A percentile compares a stretch with the other conserved stretches of the same genome.
These are phyloP conservation scores for Lasiosphaeris hirsuta DNA, from an alignment of 495 filamentous ascomycete genomes.

Conservation along the genomic window DNA sequence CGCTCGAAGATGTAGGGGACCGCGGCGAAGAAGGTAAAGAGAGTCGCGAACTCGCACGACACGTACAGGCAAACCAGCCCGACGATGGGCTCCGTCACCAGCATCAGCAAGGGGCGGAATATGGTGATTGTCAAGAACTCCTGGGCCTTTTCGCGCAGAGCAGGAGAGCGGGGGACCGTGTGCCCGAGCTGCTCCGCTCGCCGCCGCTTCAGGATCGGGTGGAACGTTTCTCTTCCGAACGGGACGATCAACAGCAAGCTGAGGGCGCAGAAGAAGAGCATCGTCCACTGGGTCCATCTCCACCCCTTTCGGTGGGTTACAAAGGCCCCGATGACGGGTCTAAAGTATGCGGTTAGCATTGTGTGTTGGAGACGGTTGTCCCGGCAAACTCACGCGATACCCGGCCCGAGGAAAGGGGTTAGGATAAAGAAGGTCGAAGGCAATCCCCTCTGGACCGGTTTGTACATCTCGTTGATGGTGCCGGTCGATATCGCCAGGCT, in stretches of 20 bases:
- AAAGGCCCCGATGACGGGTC: constrained; percentile 62
- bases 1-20: constrained; percentile 52
- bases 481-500: constrained; percentile 54
- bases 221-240: constrained; percentile 58
- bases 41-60: constrained; percentile 59
- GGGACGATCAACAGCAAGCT: constrained; percentile 41
- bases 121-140: constrained; percentile 55
- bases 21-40: constrained; percentile 65
- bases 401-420: constrained; percentile 56
- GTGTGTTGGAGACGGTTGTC: background rate
- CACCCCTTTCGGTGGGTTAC: constrained; percentile 54
- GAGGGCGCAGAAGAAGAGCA: constrained; percentile 43
- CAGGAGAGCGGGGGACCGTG: constrained; percentile 30
- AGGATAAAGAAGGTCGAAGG: constrained; percentile 51
- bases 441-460: constrained; percentile 40
- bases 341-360: background rate
- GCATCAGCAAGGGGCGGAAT: constrained; percentile 60
- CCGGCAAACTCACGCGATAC: constrained; percentile 30
- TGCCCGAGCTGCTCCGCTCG: constrained; percentile 45
- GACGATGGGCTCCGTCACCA: constrained; percentile 65
- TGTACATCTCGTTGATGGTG: constrained; percentile 51
- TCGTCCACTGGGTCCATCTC: constrained; percentile 56
- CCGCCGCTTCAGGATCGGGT: constrained; percentile 54
- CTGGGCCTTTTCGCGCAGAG: constrained; percentile 37
- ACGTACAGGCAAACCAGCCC: constrained; percentile 58